Evolutionary conservation across 495 filamentous ascomycete genomes (phyloP).

Genomic region (Clohesyomyces aquaticus): DNA sequence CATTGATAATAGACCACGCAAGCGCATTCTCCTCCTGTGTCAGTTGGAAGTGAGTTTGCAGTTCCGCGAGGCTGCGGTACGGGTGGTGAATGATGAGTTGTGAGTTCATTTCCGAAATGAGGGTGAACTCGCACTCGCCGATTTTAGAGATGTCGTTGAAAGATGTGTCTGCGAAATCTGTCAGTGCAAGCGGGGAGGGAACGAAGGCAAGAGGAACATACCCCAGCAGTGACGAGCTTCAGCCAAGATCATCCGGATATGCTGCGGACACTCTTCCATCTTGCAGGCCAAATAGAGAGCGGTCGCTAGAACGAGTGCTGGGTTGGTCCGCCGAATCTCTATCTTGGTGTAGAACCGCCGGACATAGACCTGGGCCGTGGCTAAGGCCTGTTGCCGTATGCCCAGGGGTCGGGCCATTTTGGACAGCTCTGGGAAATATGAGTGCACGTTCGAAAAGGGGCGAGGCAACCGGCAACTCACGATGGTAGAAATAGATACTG

Average conservation of each 20-base stretch:
- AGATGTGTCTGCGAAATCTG: constrained; percentile 48
- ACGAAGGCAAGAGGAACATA: constrained; percentile 45
- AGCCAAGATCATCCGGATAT: constrained; percentile 83
- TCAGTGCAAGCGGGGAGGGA: constrained; percentile 17
- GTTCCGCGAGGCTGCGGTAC: constrained; percentile 81
- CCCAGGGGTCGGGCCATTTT: constrained; percentile 77
- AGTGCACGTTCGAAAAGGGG: neutral
- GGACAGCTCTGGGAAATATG: constrained; percentile 64
- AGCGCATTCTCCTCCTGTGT: constrained; percentile 76
- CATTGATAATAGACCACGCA: constrained; percentile 89
- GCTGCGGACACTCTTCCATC: constrained; percentile 97
- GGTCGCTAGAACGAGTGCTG: constrained; percentile 87
- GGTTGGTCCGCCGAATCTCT: constrained; percentile 90
- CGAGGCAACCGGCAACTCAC: constrained; percentile 53
- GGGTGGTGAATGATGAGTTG: constrained; percentile 96
- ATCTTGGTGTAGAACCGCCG: constrained; percentile 92
- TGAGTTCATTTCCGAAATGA: constrained; percentile 93
- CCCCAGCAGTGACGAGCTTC: constrained; percentile 89
- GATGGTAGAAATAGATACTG: constrained; percentile 89
- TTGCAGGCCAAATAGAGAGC: constrained; percentile 96
- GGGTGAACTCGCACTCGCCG: constrained; percentile 93
- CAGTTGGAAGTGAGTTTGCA: constrained; percentile 71
- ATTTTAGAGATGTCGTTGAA: constrained; percentile 81
- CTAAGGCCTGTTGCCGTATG: constrained; percentile 87
- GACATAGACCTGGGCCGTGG: constrained; percentile 92